Evolutionary conservation across 2,329 filamentous ascomycete species (phyloP).

Genomic region (Ceratocystis huliohia): DNA sequence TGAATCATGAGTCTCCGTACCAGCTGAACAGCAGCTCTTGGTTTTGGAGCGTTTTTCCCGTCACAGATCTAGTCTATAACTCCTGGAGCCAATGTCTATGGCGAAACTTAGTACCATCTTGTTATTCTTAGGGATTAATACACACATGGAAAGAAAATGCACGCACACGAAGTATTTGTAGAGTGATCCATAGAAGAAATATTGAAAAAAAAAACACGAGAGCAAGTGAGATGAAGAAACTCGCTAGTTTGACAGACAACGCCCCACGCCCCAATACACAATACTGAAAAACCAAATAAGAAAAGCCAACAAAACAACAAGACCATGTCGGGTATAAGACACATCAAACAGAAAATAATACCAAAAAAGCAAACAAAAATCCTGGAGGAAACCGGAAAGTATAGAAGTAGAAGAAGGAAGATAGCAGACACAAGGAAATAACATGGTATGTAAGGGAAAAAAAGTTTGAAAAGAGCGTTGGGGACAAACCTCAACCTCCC

Average conservation of each 20-base stretch:
- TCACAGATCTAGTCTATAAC: too few species aligned
- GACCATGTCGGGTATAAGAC: slow-evolving; percentile 11
- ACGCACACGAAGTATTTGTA: too few species aligned
- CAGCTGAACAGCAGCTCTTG: too few species aligned
- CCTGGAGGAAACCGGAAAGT: not conserved
- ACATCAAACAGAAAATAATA: not conserved
- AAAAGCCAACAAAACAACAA: not conserved
- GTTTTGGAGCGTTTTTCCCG: too few species aligned
- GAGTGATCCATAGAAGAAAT: not conserved
- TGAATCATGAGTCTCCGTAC: too few species aligned
- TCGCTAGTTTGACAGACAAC: not conserved
- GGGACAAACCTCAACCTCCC: not conserved
- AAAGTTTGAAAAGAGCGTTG: slow-evolving; percentile 4
- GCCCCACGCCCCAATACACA: not conserved
- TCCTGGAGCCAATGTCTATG: too few species aligned
- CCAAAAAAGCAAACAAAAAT: not conserved
- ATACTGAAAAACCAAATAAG: not conserved
- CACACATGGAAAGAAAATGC: too few species aligned
- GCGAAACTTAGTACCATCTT: too few species aligned
- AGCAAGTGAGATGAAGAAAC: not conserved
- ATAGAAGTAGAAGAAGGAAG: not conserved
- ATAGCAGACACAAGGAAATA: not conserved
- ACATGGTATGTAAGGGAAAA: slow-evolving; percentile 4
- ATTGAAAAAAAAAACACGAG: not conserved
- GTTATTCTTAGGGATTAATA: too few species aligned